These are phyloP conservation scores for Penicillium sp. DNA, from an alignment of 2,329 filamentous ascomycete genomes.

Conservation along the genomic window DNA sequence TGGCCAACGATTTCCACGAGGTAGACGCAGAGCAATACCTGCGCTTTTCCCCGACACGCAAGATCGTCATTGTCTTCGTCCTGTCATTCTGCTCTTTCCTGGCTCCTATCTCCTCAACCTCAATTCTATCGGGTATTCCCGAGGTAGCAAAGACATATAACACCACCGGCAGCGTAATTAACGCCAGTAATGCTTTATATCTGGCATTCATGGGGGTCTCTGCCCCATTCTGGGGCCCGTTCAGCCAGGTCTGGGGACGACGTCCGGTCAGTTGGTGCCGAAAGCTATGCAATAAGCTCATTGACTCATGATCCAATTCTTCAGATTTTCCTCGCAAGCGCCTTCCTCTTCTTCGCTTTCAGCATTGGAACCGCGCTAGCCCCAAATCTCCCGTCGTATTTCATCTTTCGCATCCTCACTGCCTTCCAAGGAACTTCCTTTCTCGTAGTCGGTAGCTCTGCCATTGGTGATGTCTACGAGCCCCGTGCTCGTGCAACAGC, in stretches of 20 bases:
- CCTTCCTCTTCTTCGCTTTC: slow-evolving; percentile 63
- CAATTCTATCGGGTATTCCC: slow-evolving; percentile 69
- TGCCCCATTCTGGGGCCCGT: slow-evolving; percentile 69
- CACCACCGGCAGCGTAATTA: slow-evolving; percentile 68
- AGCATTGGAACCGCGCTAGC: slow-evolving; percentile 71
- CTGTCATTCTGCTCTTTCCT: slow-evolving; percentile 74
- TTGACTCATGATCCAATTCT: no score
- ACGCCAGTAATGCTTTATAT: slow-evolving; percentile 72
- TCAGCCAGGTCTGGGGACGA: slow-evolving; percentile 64
- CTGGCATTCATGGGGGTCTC: slow-evolving; percentile 70
- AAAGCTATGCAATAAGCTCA: no score
- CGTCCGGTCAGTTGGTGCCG: slow-evolving; percentile 48
- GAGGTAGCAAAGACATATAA: slow-evolving; percentile 66
- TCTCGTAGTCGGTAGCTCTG: slow-evolving; percentile 67
- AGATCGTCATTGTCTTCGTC: slow-evolving; percentile 65
- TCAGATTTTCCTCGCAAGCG: slow-evolving; percentile 59
- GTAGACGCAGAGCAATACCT: slow-evolving; percentile 60
- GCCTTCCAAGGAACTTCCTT: slow-evolving; percentile 75
- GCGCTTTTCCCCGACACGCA: slow-evolving; percentile 60
- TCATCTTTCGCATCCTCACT: slow-evolving; percentile 70
- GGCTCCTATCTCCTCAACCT: slow-evolving; percentile 71
- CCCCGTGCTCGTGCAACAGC: slow-evolving; percentile 69
- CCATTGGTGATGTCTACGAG: slow-evolving; percentile 66
- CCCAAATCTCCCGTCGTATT: slow-evolving; percentile 68
- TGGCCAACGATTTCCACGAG: slow-evolving; percentile 37